A percentile compares a stretch with the other conserved stretches of the same genome.
phyloP scores from a whole-genome alignment of 2,329 filamentous ascomycete species.

The Fusarium napiforme region DNA sequence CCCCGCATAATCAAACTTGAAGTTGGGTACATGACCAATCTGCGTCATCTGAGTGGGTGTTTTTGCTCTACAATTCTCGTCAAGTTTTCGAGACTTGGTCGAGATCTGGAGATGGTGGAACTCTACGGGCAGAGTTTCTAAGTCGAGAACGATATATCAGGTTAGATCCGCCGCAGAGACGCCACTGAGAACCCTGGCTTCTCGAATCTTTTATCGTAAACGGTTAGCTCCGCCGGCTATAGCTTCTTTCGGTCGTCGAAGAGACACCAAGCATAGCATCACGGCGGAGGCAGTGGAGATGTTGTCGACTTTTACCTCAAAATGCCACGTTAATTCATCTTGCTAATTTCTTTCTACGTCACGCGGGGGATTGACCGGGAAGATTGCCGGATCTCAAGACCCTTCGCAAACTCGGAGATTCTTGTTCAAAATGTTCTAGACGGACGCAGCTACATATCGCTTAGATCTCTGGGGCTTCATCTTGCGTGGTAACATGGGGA shows the following conservation, averaged over 20 bases:
- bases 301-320: constrained; percentile 11
- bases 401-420: constrained; percentile 12
- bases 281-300: constrained; percentile 35
- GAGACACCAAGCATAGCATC: constrained; percentile 31
- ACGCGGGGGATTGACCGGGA: constrained; percentile 35
- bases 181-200: background rate
- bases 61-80: constrained; percentile 32
- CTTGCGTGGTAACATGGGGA: background rate
- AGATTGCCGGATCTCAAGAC: background rate
- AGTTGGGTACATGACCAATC: constrained; percentile 37
- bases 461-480: background rate
- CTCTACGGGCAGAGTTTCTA: constrained; percentile 38
- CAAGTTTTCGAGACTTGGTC: constrained; percentile 33
- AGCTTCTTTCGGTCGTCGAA: background rate
- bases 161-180: constrained; percentile 39
- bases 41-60: constrained; percentile 34
- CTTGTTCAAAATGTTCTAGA: constrained; percentile 25
- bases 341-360: constrained; percentile 35
- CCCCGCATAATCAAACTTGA: constrained; percentile 33
- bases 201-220: background rate
- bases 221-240: constrained; percentile 38
- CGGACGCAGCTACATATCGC: background rate
- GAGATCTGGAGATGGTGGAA: constrained; percentile 38
- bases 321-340: constrained; percentile 35
- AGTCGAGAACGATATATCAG: constrained; percentile 12